Base-by-base conservation (phyloP, 805 yeast genomes). In the Myxozyma monticola region DNA sequence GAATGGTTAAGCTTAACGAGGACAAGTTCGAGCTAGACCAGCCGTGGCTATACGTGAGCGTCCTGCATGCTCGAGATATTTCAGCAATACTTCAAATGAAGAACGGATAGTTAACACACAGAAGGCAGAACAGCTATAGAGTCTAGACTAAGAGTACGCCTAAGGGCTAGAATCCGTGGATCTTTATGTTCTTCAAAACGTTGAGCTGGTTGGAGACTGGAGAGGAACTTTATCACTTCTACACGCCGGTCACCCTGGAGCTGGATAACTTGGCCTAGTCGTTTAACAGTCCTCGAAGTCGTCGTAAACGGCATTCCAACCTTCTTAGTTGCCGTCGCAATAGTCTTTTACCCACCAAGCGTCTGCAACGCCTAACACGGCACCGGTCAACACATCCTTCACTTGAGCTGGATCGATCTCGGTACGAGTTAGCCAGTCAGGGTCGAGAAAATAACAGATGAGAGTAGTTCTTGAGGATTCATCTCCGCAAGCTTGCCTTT, bases 231-330 rank as follows among this genome's bases (percentile, higher is more conserved):
- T 77, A 85, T 81, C 57, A 91, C 96, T 72, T 91, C 93, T 60
- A 88, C 85, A 77, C 99, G 88, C 77, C 93, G 99, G 70, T 91
- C 99, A 71, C 99, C 99, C 77, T 93, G 98, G 71, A 91, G 77
- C 78, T 91, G 99, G 65, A 91, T 89, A 65, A 91, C 93, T 67
- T 90, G 96, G 57, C 98, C 99, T 74, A 89, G 79, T 68, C 90
- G 97, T 42, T 84, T 88, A 73, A n/a, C n/a, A n/a, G n/a, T n/a
- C n/a, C n/a, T 91, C 26, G 69, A 61, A 2, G 73, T 69, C 15
- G 73, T 69, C 15, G 60, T 48, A 22, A 60, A 53, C 2, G 72
- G 73, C 49, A 70, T 68, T 9, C 71, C 72, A 18, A 59, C 62
- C 3, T 64, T 47, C 45, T 68, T 70, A 33, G 66, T 63, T 8